Evolutionary conservation across 176 grass and related monocot species (phyloP).

Genomic region (Saccharum officinarum): DNA sequence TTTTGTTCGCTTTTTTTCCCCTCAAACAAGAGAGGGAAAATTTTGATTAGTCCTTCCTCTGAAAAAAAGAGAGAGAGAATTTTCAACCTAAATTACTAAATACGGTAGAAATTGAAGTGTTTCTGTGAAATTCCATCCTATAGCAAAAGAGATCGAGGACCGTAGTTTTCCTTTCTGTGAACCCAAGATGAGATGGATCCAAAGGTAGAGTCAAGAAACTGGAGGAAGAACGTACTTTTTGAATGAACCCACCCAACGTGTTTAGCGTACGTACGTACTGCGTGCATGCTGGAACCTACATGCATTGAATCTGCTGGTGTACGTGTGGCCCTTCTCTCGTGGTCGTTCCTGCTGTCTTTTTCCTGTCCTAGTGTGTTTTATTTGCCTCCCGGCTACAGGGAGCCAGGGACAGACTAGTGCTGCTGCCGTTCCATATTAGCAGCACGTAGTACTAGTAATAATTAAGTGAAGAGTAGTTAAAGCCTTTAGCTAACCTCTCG

Average conservation of each 20-base stretch:
- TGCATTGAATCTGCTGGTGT: background rate
- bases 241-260: background rate
- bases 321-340: background rate
- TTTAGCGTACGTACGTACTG: no score
- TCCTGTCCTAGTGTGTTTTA: background rate
- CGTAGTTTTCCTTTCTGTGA: no score
- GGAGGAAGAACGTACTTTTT: constrained; percentile 37
- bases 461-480: background rate
- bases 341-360: constrained; percentile 16
- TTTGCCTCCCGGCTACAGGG: background rate
- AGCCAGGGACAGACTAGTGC: background rate
- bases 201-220: constrained; percentile 33
- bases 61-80: no score
- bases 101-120: no score
- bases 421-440: background rate
- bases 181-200: background rate
- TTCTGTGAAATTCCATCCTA: no score
- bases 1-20: background rate
- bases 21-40: background rate
- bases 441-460: background rate
- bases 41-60: no score
- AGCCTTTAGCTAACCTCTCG: constrained; percentile 1
- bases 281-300: no score
- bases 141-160: no score
- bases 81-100: no score